phyloP scores from a whole-genome alignment of 1,284 basidiomycete genomes.

The Phaffia rhodozyma region DNA sequence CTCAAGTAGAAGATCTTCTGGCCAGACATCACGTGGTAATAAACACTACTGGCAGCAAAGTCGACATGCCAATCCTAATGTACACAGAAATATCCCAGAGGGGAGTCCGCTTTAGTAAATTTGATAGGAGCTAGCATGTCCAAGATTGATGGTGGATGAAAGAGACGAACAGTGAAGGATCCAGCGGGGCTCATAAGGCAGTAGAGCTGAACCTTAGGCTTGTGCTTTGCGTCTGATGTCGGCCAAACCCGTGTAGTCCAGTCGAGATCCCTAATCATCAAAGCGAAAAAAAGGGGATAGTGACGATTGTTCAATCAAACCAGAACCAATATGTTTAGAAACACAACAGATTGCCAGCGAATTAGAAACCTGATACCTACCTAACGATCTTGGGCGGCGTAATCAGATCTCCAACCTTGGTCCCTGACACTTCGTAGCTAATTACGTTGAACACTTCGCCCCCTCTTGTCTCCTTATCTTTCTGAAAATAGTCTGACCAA shows the following conservation, averaged over 20 bases:
- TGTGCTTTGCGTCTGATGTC: constrained; percentile 34
- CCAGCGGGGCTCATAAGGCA: constrained; percentile 78
- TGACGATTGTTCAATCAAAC: background rate
- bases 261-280: constrained; percentile 55
- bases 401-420: constrained; percentile 59
- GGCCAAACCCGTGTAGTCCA: constrained; percentile 98
- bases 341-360: background rate
- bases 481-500: constrained; percentile 79
- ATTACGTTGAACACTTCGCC: constrained; percentile 66
- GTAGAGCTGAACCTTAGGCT: constrained; percentile 92
- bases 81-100: background rate
- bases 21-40: constrained; percentile 25
- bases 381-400: constrained; percentile 65
- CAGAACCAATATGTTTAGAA: background rate
- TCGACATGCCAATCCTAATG: constrained; percentile 87
- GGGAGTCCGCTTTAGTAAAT: background rate
- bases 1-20: constrained; percentile 80
- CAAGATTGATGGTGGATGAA: constrained; percentile 6
- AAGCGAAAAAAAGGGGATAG: constrained; percentile 14
- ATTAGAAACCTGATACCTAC: constrained; percentile 11
- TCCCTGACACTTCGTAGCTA: constrained; percentile 70
- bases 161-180: constrained; percentile 70
- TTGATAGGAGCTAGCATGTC: no score
- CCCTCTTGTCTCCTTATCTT: constrained; percentile 45
- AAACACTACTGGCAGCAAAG: constrained; percentile 48